These are phyloP conservation scores for Rhodotorula sp. DNA, from an alignment of 1,284 basidiomycete genomes.

Conservation along the genomic window DNA sequence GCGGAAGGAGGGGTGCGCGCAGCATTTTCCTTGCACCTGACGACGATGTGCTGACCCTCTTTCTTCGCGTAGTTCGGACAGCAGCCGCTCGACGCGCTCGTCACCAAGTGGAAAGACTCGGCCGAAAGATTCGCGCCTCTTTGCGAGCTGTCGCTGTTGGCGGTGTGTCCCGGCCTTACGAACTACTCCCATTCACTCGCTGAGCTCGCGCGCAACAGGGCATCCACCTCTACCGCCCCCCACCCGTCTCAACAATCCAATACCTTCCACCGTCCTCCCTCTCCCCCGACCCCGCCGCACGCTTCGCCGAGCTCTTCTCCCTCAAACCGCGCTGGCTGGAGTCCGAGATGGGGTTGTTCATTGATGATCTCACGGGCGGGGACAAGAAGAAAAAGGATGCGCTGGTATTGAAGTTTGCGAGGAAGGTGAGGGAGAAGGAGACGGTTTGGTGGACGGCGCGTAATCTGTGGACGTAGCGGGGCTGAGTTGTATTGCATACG, in stretches of 20 bases:
- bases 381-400: conserved; percentile 82
- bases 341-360: conserved; percentile 74
- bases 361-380: conserved; percentile 67
- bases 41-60: no score
- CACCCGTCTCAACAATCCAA: conserved; percentile 48
- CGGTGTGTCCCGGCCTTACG: conserved; percentile 59
- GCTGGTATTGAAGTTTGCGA: conserved; percentile 76
- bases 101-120: conserved; percentile 66
- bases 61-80: conserved; percentile 58
- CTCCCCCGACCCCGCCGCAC: conserved; percentile 67
- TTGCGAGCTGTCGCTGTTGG: conserved; percentile 62
- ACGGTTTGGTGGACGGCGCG: conserved; percentile 65
- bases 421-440: conserved; percentile 66
- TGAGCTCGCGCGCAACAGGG: conserved; percentile 12
- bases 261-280: conserved; percentile 74
- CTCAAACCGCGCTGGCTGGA: conserved; percentile 70
- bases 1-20: conserved; percentile 59
- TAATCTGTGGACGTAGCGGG: conserved; percentile 30
- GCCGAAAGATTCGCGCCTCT: conserved; percentile 67
- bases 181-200: no score
- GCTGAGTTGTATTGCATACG: not conserved
- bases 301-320: conserved; percentile 80
- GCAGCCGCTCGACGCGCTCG: conserved; percentile 58
- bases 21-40: no score
- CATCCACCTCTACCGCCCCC: conserved; percentile 16